phyloP scores from a whole-genome alignment of 2,329 filamentous ascomycete species.

The Seiridium cupressi region DNA sequence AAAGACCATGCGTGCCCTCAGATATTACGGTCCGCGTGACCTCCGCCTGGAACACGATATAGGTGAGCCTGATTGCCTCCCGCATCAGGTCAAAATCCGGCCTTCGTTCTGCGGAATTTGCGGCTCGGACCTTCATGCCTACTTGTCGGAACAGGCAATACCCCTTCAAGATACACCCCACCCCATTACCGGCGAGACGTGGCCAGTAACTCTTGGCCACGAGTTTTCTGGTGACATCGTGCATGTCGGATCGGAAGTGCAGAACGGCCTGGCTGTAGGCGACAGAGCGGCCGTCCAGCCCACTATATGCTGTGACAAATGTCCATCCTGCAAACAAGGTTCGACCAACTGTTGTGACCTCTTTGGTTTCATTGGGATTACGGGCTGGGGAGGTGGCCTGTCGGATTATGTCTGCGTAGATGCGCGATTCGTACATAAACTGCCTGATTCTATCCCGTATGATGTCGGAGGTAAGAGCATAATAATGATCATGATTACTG shows the following conservation, averaged over 20 bases:
- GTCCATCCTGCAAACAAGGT: constrained; percentile 50
- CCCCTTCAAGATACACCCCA: constrained; percentile 41
- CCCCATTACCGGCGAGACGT: constrained; percentile 52
- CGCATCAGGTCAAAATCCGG: constrained; percentile 21
- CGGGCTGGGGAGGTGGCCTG: constrained; percentile 51
- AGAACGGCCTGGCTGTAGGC: constrained; percentile 43
- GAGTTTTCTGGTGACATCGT: constrained; percentile 62
- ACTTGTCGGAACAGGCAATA: constrained; percentile 26
- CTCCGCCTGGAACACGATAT: not conserved
- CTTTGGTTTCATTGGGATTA: constrained; percentile 33
- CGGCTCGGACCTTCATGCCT: constrained; percentile 32
- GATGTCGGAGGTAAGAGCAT: constrained; percentile 39
- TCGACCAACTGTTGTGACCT: constrained; percentile 58
- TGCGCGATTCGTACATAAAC: constrained; percentile 42
- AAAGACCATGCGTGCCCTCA: no score
- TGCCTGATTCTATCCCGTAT: constrained; percentile 50
- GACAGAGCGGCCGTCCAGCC: constrained; percentile 60
- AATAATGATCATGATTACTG: constrained; percentile 8
- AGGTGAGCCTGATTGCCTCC: constrained; percentile 16
- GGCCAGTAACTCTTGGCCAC: constrained; percentile 62
- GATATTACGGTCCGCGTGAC: no score
- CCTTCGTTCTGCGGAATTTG: constrained; percentile 32
- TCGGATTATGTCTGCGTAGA: constrained; percentile 53
- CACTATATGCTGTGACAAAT: constrained; percentile 55
- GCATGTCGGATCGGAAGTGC: constrained; percentile 52